Conservation (phyloP, 2,329 filamentous ascomycete species). For the Penicillium oxalicum region DNA sequence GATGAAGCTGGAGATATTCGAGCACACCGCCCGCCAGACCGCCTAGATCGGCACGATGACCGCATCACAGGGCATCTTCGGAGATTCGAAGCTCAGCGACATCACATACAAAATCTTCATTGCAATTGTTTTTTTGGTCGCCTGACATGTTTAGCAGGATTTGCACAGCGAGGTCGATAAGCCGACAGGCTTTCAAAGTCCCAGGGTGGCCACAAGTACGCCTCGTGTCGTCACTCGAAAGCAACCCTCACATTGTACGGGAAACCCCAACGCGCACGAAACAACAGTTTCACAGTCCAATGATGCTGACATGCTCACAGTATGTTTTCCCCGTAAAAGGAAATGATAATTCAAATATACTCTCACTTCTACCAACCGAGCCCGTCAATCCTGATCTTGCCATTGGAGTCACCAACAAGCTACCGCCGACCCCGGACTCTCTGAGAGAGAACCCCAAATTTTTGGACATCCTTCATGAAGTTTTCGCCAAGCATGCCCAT, state of each 20-base stretch:
- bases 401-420: slow-evolving; percentile 49
- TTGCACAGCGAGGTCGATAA: slow-evolving; percentile 19
- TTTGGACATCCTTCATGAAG: slow-evolving; percentile 50
- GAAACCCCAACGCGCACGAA: background rate
- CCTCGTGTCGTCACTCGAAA: slow-evolving; percentile 33
- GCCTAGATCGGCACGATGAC: slow-evolving; percentile 14
- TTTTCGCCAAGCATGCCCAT: slow-evolving; percentile 49
- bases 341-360: slow-evolving; percentile 39
- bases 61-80: slow-evolving; percentile 4
- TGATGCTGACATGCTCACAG: slow-evolving; percentile 26
- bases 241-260: slow-evolving; percentile 37
- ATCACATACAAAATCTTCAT: background rate
- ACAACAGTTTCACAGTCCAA: background rate
- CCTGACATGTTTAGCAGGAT: slow-evolving; percentile 10
- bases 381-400: slow-evolving; percentile 50
- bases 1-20: background rate
- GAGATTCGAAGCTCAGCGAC: background rate
- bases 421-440: slow-evolving; percentile 53
- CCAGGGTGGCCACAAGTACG: slow-evolving; percentile 24
- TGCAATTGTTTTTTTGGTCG: too few relatives aligned
- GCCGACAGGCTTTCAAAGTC: slow-evolving; percentile 15
- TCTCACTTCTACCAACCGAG: slow-evolving; percentile 52
- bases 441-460: slow-evolving; percentile 54
- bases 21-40: slow-evolving; percentile 12
- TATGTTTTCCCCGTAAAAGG: slow-evolving; percentile 47